Evolutionary conservation across 495 filamentous ascomycete species (phyloP), one percentile per base, ranked within the genome.

Genomic region (Podospora appendiculata): DNA sequence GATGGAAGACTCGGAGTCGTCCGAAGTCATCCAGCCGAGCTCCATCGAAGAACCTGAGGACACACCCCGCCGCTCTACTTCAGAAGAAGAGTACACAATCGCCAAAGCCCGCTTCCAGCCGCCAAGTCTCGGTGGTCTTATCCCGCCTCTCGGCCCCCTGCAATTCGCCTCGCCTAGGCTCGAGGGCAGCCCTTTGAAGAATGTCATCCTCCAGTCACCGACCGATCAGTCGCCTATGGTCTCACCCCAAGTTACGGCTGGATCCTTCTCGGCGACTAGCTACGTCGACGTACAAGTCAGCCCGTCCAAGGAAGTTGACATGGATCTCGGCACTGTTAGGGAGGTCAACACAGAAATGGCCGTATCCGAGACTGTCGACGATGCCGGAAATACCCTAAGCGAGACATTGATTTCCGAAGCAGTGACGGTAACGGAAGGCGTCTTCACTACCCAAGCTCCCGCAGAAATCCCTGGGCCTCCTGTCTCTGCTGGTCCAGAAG

Each of bases 181-280:
- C 6, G 74, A 76, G 50, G 74, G 72, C 11, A 77, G 73, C 34
- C 74, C 74, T 3, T 54, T 76, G 6, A 76, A 74, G 57, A 69
- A 76, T 42, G 70, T 75, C 34, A 62, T 75, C 40, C 45, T 67
- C 33, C 52, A 48, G 32, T 71, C 67, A 40, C 69, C 69, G 14
- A 64, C 65, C 9, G 65, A 66, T 16, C 51, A 64, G 17, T 57
- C 63, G 11, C 55, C 61, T 4, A 32, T 50, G 49, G 32, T 53
- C 42, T 55, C 52, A 9, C 57, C 54, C 4, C 32, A 42, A 1
- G 25, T 47, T 2, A 19, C 44, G 13, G 45, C 57, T 14, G 36
- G 49, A 11, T 36, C 45, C 1, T 18, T 49, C 12, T 3, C 61
- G 11, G 44, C 48, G 6, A 32, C 54, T 0, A 50, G 52, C 52